Percentiles rank a stretch among this genome's conserved stretches.
These are phyloP conservation scores for Wickerhamiella nectarea DNA, from an alignment of 805 yeast genomes.

Conservation along the genomic window DNA sequence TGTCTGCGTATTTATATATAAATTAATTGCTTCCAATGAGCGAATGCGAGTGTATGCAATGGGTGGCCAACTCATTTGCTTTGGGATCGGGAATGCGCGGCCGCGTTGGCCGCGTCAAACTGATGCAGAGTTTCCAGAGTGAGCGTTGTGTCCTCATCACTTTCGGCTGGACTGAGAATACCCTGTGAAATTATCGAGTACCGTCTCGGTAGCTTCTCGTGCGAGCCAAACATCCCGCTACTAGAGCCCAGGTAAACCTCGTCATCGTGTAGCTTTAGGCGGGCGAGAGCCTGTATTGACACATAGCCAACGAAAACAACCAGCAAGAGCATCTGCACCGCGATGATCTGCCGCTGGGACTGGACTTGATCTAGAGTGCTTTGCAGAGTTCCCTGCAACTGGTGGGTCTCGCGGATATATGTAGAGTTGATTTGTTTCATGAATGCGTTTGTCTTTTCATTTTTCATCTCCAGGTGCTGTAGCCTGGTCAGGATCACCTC, in stretches of 20 bases:
- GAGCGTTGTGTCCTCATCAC: not conserved
- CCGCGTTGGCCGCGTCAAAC: no score
- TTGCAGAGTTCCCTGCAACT: slow-evolving; percentile 1
- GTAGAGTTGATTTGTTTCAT: slow-evolving; percentile 1
- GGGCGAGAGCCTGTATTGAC: not conserved
- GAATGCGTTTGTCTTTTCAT: not conserved
- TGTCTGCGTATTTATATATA: not conserved
- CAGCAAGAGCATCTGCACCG: slow-evolving; percentile 1
- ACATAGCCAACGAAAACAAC: slow-evolving; percentile 1
- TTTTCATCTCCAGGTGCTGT: not conserved
- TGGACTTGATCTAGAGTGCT: slow-evolving; percentile 4
- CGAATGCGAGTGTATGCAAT: no score
- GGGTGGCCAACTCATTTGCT: no score
- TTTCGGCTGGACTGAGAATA: not conserved
- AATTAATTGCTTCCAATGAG: not conserved
- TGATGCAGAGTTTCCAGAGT: not conserved
- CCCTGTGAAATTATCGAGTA: not conserved
- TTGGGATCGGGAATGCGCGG: no score
- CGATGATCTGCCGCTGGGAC: slow-evolving; percentile 1
- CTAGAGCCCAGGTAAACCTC: not conserved
- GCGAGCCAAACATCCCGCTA: not conserved
- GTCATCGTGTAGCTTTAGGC: not conserved
- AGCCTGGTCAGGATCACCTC: slow-evolving; percentile 6
- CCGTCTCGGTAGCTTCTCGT: not conserved
- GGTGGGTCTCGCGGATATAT: slow-evolving; percentile 1